Conservation (phyloP, 2,329 filamentous ascomycete species). For the Curvularia verruculosa region DNA sequence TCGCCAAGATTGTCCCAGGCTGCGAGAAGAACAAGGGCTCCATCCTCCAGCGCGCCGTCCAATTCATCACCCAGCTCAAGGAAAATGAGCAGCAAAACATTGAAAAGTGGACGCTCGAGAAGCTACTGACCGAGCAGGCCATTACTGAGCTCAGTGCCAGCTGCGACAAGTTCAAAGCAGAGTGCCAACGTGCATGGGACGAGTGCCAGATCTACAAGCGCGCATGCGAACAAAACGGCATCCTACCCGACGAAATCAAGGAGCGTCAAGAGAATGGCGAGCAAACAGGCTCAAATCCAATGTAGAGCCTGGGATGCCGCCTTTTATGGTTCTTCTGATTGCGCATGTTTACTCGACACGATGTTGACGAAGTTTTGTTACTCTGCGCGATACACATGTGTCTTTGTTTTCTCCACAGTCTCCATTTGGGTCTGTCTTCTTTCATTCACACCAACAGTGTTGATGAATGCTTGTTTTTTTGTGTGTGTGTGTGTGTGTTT, state of each 20-base stretch:
- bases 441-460: slow-evolving; percentile 7
- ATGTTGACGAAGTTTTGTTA: slow-evolving; percentile 13
- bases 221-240: slow-evolving; percentile 49
- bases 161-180: slow-evolving; percentile 84
- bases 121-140: slow-evolving; percentile 85
- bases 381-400: slow-evolving; percentile 12
- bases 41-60: slow-evolving; percentile 89
- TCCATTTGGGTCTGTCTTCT: slow-evolving; percentile 5
- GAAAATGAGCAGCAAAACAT: slow-evolving; percentile 94
- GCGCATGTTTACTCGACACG: slow-evolving; percentile 5
- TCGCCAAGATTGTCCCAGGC: slow-evolving; percentile 95
- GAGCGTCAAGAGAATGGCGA: slow-evolving; percentile 49
- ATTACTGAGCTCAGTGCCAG: slow-evolving; percentile 85
- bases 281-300: slow-evolving; percentile 43
- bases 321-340: neutral
- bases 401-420: slow-evolving; percentile 7
- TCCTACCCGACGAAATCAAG: slow-evolving; percentile 50
- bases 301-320: slow-evolving; percentile 1
- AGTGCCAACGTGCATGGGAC: slow-evolving; percentile 77
- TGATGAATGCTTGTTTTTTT: slow-evolving; percentile 14
- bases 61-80: slow-evolving; percentile 92
- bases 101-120: slow-evolving; percentile 91
- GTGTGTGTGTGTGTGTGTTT: no score
- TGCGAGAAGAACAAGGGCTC: slow-evolving; percentile 99
- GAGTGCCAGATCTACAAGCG: slow-evolving; percentile 80